Evolutionary conservation across 163 green algal genomes (phyloP), one percentile per base, ranked within the genome.

Genomic region (Chlorella variabilis): DNA sequence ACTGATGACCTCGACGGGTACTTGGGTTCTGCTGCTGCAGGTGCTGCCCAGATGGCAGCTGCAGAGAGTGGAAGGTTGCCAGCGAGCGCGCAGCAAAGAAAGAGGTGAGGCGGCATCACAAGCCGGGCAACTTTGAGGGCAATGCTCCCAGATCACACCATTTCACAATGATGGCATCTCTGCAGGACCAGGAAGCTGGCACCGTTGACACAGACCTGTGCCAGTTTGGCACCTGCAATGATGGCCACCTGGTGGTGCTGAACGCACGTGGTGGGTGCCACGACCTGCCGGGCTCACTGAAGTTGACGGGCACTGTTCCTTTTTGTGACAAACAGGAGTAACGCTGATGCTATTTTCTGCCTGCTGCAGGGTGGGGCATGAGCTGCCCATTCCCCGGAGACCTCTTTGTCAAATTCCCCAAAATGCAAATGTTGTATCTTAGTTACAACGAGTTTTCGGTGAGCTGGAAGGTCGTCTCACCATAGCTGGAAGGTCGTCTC

Each of bases 371-470:
- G 20, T 78, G 71, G 71, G 11, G 39, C 20, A 54, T 78, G 71
- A 17, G 0, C 8, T 78, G 71, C 71, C 71, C 71, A 6, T 78
- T 78, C 71, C 71, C 71, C 8, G 71, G 48, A 1, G 71, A 78
- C 49, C 49, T 78, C 7, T 66, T 78, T 36, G 71, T 31, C 20
- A 33, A 78, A 34, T 78, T 78, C 31, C 13, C 34, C 4, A 31
- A 31, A 6, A 34, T 78, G 71, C 71, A 66, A 23, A 18, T 33
- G 33, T 49, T 78, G 49, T 67, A 54, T 21, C 21, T 66, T 2
- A 67, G 49, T 33, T 78, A 49, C 71, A 78, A 78, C 34, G n/a
- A 67, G 0, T 39, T 78, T 11, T 39, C 71, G 31, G 71, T 78
- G 49, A 5, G 71, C 15, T 25, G 39, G 23, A 3, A 2, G 9